Conservation (phyloP, 2,329 filamentous ascomycete genomes). For the Pseudomassariella vexata region DNA sequence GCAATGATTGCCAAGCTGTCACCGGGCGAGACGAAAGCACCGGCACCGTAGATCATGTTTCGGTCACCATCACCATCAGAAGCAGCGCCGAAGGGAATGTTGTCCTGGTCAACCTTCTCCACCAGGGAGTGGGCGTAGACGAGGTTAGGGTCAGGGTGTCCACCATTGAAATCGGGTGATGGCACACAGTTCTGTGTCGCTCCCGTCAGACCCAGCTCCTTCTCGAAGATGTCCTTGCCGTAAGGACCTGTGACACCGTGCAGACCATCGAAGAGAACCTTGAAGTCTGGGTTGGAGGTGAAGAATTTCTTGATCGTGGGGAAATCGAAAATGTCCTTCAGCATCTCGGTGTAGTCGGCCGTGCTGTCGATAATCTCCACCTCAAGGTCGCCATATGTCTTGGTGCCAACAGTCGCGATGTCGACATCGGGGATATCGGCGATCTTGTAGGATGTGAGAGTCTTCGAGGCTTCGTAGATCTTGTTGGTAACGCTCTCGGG, state of each 20-base stretch:
- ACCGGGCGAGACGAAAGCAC: slow-evolving; percentile 92
- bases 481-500: slow-evolving; percentile 97
- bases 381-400: slow-evolving; percentile 80
- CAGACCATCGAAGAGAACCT: slow-evolving; percentile 91
- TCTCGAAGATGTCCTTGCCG: slow-evolving; percentile 88
- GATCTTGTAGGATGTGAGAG: slow-evolving; percentile 86
- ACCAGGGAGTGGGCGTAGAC: slow-evolving; percentile 90
- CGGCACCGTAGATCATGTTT: slow-evolving; percentile 99
- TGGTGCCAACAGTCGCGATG: slow-evolving; percentile 73
- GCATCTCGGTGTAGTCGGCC: slow-evolving; percentile 85
- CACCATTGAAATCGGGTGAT: slow-evolving; percentile 90
- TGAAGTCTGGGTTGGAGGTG: slow-evolving; percentile 80
- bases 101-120: slow-evolving; percentile 83
- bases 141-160: slow-evolving; percentile 96
- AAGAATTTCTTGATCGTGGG: slow-evolving; percentile 94
- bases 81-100: slow-evolving; percentile 92
- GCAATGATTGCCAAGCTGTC: slow-evolving; percentile 98
- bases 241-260: slow-evolving; percentile 95
- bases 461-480: slow-evolving; percentile 90
- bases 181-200: slow-evolving; percentile 87
- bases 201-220: slow-evolving; percentile 77
- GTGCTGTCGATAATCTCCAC: slow-evolving; percentile 95
- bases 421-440: slow-evolving; percentile 82
- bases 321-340: slow-evolving; percentile 99
- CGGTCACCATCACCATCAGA: slow-evolving; percentile 96